phyloP scores from a whole-genome alignment of 2,329 filamentous ascomycete genomes.

The Kalmusia sp. region DNA sequence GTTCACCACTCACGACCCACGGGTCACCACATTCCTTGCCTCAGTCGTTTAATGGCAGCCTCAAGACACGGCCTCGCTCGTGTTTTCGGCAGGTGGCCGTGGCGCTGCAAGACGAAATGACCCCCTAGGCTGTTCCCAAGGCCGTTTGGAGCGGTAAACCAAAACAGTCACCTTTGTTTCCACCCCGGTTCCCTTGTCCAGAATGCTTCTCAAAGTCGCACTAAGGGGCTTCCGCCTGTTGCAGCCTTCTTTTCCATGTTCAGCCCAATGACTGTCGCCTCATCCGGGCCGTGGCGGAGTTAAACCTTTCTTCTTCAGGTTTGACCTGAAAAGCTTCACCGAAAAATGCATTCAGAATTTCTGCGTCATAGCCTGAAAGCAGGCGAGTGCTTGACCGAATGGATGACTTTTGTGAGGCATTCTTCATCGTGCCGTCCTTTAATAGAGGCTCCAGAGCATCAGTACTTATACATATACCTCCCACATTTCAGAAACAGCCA shows the following conservation, averaged over 20 bases:
- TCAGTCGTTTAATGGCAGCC: slow-evolving; percentile 17
- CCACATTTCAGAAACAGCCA: slow-evolving; percentile 4
- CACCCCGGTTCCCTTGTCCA: slow-evolving; percentile 16
- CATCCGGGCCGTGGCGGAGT: slow-evolving; percentile 33
- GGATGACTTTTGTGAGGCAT: slow-evolving; percentile 27
- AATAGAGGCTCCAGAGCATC: slow-evolving; percentile 32
- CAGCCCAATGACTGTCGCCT: slow-evolving; percentile 27
- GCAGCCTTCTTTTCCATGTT: slow-evolving; percentile 33
- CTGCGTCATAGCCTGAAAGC: slow-evolving; percentile 39
- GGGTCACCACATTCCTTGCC: slow-evolving; percentile 30
- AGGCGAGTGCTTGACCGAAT: slow-evolving; percentile 38
- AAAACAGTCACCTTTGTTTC: slow-evolving; percentile 35
- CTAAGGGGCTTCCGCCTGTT: slow-evolving; percentile 38
- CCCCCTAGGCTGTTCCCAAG: slow-evolving; percentile 15
- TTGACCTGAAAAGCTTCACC: slow-evolving; percentile 22
- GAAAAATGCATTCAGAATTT: slow-evolving; percentile 18
- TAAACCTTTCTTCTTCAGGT: slow-evolving; percentile 18
- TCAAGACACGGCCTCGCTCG: slow-evolving; percentile 29
- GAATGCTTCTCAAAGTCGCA: slow-evolving; percentile 28
- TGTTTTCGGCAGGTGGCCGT: slow-evolving; percentile 24
- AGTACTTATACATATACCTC: slow-evolving; percentile 25
- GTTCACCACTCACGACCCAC: slow-evolving; percentile 28
- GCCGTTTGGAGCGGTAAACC: slow-evolving; percentile 28
- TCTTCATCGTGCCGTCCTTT: slow-evolving; percentile 27
- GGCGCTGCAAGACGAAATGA: slow-evolving; percentile 32